Evolutionary conservation across 2,329 filamentous ascomycete genomes (phyloP).

Genomic region (Fragosphaeria purpurea): DNA sequence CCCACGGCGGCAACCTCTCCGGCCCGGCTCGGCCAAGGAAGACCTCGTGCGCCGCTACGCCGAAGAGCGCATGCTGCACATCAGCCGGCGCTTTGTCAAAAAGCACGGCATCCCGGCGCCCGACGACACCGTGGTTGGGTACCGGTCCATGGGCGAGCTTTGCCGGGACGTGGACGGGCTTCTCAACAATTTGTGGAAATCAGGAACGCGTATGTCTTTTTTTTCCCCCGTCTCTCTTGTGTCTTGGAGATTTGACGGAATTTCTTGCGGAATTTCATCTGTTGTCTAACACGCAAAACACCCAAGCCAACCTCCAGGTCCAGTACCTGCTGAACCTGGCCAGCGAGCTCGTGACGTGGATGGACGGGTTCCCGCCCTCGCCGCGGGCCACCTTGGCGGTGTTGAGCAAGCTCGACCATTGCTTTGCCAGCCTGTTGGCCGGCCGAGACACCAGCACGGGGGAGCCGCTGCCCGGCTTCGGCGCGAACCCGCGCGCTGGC

Average conservation of each 20-base stretch:
- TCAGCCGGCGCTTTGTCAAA: constrained; percentile 51
- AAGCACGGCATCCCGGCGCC: constrained; percentile 39
- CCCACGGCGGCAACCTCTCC: constrained; percentile 41
- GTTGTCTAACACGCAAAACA: neutral
- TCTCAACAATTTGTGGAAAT: constrained; percentile 76
- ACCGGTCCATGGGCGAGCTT: constrained; percentile 56
- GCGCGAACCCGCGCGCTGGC: constrained; percentile 44
- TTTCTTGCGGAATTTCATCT: no score
- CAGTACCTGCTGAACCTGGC: constrained; percentile 75
- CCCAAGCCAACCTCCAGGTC: constrained; percentile 63
- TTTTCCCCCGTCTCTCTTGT: neutral
- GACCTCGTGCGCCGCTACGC: constrained; percentile 49
- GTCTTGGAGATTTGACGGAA: no score
- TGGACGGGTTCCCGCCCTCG: constrained; percentile 60
- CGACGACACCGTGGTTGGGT: constrained; percentile 40
- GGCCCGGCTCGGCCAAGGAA: constrained; percentile 49
- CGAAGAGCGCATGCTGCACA: constrained; percentile 40
- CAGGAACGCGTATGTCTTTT: constrained; percentile 61
- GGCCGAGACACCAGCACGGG: constrained; percentile 58
- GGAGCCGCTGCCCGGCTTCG: constrained; percentile 60
- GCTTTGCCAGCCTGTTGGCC: constrained; percentile 65
- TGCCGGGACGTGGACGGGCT: constrained; percentile 65
- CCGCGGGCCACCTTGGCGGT: constrained; percentile 60
- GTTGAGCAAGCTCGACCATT: constrained; percentile 70
- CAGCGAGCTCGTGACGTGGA: constrained; percentile 59